Evolutionary conservation across 176 grass and related monocot species (phyloP).

Genomic region (Thinopyrum elongatum): DNA sequence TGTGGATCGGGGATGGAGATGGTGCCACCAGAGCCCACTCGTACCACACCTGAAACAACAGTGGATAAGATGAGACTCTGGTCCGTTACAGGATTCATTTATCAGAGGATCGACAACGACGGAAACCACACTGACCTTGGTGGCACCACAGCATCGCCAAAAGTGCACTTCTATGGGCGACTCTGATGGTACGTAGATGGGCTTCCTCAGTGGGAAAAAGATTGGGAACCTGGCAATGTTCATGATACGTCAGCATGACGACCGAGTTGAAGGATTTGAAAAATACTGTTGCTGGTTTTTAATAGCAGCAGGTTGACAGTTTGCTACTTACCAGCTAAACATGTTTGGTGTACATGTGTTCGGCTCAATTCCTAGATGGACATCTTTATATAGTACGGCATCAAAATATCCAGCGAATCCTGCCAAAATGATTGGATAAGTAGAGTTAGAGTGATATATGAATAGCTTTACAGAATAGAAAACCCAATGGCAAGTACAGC

Average conservation of each 20-base stretch:
- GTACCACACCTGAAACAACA: conserved; percentile 77
- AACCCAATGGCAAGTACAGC: conserved; percentile 13
- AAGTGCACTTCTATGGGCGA: conserved; percentile 88
- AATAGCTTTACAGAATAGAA: not conserved
- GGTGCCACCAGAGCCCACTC: conserved; percentile 83
- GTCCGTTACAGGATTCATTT: not conserved
- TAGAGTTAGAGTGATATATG: not conserved
- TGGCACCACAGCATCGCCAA: conserved; percentile 74
- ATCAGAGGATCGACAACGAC: not conserved
- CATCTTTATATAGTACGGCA: conserved; percentile 82
- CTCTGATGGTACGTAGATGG: conserved; percentile 50
- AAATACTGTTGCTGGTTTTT: not conserved
- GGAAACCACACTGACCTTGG: conserved; percentile 51
- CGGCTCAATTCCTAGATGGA: conserved; percentile 96
- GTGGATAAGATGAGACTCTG: not conserved
- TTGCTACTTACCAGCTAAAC: conserved; percentile 81
- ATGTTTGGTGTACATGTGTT: conserved; percentile 94
- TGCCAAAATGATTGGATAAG: conserved; percentile 29
- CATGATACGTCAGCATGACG: not conserved
- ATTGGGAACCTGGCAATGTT: conserved; percentile 77
- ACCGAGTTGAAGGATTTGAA: not conserved
- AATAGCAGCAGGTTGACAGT: not conserved
- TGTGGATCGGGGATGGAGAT: conserved; percentile 72
- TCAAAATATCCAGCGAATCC: conserved; percentile 99
- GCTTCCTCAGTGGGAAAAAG: conserved; percentile 88